These are phyloP conservation scores for Buddleja alternifolia DNA, from an alignment of 257 asterid genomes.

Conservation along the genomic window DNA sequence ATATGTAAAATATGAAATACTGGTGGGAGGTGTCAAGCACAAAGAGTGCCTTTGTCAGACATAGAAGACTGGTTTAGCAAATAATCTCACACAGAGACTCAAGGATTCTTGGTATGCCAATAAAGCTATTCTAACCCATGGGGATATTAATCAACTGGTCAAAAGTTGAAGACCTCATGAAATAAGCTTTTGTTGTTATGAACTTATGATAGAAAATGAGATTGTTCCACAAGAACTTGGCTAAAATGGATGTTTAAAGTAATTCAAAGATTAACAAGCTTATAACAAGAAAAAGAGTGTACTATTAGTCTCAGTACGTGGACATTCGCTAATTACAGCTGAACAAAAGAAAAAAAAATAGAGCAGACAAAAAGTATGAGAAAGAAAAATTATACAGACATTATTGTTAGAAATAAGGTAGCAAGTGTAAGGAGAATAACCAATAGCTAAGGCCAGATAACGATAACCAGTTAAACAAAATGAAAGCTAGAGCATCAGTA, in stretches of 20 bases:
- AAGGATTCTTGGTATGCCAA: neutral
- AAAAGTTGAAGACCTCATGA: neutral
- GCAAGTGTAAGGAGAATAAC: slow-evolving; percentile 4
- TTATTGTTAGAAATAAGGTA: slow-evolving; percentile 13
- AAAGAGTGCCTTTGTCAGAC: neutral
- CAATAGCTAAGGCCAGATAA: slow-evolving; percentile 3
- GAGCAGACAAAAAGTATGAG: neutral
- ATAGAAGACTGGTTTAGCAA: neutral
- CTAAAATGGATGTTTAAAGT: neutral
- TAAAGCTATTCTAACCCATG: neutral
- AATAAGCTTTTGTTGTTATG: too few species aligned
- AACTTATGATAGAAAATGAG: neutral
- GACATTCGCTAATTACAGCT: neutral
- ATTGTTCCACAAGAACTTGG: neutral
- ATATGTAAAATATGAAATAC: neutral
- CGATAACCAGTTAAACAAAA: neutral
- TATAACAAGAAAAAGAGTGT: neutral
- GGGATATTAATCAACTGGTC: neutral
- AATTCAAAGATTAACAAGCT: slow-evolving; percentile 3
- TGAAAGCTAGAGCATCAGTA: neutral
- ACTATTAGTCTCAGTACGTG: neutral
- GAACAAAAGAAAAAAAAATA: neutral
- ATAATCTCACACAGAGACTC: slow-evolving; percentile 5
- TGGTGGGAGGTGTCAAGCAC: slow-evolving; percentile 1
- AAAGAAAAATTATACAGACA: neutral